Base-by-base conservation (phyloP, 768 basidiomycete genomes). In the Tremella fuciformis region DNA sequence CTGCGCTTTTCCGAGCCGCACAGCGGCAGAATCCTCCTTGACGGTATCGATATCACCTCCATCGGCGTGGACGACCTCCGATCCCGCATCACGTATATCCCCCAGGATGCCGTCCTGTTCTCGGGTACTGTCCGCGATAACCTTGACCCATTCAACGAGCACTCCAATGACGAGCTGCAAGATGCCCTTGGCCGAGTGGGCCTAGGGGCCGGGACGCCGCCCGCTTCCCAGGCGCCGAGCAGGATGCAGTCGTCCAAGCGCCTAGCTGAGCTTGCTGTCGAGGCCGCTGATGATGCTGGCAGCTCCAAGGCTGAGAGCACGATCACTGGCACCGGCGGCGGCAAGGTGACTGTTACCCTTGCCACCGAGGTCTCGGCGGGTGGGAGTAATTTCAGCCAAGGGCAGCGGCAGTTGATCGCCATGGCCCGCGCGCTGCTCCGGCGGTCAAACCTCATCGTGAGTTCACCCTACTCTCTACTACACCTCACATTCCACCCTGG, bases 301-400 rank as follows among this genome's bases (percentile, higher is more conserved):
- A 22, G 57, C 46, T 13, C 16, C 40, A 37, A 46, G 29, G 22
- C 13, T 19, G n/a, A 26, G 19, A 15, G 29, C 58, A 18, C 53
- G 53, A 19, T 57, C 13, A 24, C 29, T 18, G 24, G 46, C 9
- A 53, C 21, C 19, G 56, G 53, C 0, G 50, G 25, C 1, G 55
- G 55, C 18, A 73, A 72, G 54, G 59, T 59, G 13, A 64, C 68
- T 0, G 79, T 93, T 25, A 81, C 84, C 0, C 80, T 94, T 2
- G 84, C 88, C 18, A 88, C 87, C 0, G 84, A 87, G 59, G 87
- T 94, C 8, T 89, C 89, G 0, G 82, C 88, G 0, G 91, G 91
- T 0, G 91, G 91, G 0, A 81, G 85, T 26, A 94, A 96, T 78
- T 93, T 96, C 76, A 92, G 89, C 1, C 89, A 91, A 59, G 92